These are phyloP conservation scores for Penstemon davidsonii DNA, from an alignment of 257 asterid genomes.

Conservation along the genomic window DNA sequence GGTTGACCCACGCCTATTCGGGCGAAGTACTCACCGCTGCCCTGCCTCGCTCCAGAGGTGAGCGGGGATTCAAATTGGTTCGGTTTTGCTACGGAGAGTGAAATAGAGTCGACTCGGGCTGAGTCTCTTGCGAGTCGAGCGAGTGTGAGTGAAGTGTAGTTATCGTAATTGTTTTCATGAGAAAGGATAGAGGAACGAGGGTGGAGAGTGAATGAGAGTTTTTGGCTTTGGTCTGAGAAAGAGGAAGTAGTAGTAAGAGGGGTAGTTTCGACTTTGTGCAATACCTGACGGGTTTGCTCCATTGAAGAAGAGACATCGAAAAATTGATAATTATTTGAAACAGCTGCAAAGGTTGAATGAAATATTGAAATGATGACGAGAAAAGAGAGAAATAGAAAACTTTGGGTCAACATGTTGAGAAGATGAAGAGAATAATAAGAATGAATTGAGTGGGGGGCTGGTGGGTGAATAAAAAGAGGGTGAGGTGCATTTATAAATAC, in stretches of 20 bases:
- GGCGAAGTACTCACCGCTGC: constrained; percentile 80
- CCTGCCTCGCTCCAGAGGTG: constrained; percentile 56
- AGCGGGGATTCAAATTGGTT: constrained; percentile 47
- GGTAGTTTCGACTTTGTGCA: not conserved
- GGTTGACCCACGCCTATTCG: constrained; percentile 76
- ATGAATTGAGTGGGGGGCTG: too few relatives aligned
- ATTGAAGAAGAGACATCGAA: constrained; percentile 33
- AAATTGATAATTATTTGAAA: not conserved
- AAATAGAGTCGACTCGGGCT: constrained; percentile 8
- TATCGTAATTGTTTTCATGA: constrained; percentile 6
- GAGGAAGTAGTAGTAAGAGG: not conserved
- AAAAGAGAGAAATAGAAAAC: too few relatives aligned
- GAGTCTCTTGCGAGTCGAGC: constrained; percentile 35
- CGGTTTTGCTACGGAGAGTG: constrained; percentile 29
- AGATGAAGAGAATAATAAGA: not conserved
- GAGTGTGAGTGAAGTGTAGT: constrained; percentile 45
- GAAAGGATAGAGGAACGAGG: constrained; percentile 49
- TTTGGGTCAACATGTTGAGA: not conserved
- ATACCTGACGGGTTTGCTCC: constrained; percentile 19
- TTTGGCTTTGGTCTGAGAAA: too few relatives aligned
- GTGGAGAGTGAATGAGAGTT: constrained; percentile 47
- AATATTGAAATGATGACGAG: not conserved
- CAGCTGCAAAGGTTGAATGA: not conserved
- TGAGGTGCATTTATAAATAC: too few relatives aligned
- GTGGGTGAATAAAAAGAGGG: too few relatives aligned